Evolutionary conservation across 2,329 filamentous ascomycete genomes (phyloP).

Genomic region (Dothiorella sarmentorum): DNA sequence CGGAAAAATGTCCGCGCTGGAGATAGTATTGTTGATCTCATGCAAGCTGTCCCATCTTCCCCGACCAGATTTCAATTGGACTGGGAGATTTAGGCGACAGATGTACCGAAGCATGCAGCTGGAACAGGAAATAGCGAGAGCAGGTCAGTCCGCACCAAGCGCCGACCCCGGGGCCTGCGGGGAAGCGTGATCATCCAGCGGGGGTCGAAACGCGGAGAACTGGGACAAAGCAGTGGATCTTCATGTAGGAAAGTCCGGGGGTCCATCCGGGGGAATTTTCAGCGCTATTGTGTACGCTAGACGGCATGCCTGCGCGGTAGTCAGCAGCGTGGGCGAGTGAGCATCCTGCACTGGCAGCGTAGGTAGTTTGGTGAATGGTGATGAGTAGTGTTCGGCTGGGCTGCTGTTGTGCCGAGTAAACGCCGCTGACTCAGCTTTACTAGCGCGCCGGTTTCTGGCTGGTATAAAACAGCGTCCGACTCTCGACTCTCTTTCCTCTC

Average conservation of each 20-base stretch:
- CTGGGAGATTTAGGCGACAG: slow-evolving; percentile 9
- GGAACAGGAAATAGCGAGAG: not conserved
- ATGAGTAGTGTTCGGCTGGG: too few relatives aligned
- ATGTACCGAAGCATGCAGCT: slow-evolving; percentile 3
- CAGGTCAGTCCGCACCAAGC: slow-evolving; percentile 1
- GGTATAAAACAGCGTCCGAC: not conserved
- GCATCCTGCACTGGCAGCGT: not conserved
- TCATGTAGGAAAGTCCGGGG: slow-evolving; percentile 7
- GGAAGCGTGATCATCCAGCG: not conserved
- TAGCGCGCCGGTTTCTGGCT: not conserved
- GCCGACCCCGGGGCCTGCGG: slow-evolving; percentile 4
- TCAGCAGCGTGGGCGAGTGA: not conserved
- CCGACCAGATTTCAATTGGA: not conserved
- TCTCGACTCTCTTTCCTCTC: not conserved
- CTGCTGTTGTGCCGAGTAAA: not conserved
- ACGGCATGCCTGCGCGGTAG: not conserved
- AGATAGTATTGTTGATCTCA: not conserved
- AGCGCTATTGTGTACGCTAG: not conserved
- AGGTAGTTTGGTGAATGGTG: not conserved
- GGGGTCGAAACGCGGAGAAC: slow-evolving; percentile 8
- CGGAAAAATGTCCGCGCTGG: slow-evolving; percentile 2
- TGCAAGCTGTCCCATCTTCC: not conserved
- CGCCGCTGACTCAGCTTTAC: not conserved
- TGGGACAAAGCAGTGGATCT: not conserved
- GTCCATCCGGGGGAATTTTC: slow-evolving; percentile 1